phyloP scores from a whole-genome alignment of 2,329 filamentous ascomycete species.

The Fusarium sp. region DNA sequence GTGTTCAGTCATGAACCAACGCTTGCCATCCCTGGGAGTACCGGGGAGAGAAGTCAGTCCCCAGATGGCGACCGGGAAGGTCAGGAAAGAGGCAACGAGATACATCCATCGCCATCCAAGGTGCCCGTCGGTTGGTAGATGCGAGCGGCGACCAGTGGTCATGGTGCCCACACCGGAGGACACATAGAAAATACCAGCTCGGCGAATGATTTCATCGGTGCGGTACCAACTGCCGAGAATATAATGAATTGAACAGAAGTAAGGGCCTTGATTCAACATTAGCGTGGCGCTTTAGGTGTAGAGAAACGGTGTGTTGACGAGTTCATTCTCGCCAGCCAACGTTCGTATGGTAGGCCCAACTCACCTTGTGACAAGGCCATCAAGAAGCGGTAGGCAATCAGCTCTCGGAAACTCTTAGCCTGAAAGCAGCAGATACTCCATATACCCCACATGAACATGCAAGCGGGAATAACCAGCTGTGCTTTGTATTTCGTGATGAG shows the following conservation, averaged over 20 bases:
- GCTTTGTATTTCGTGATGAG: conserved; percentile 60
- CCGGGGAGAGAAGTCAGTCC: conserved; percentile 65
- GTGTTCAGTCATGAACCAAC: conserved; percentile 55
- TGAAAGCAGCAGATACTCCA: conserved; percentile 68
- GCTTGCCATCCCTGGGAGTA: conserved; percentile 57
- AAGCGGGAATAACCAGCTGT: conserved; percentile 62
- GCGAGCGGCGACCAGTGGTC: conserved; percentile 60
- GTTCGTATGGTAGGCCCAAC: not conserved
- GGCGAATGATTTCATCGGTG: conserved; percentile 58
- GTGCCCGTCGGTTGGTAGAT: conserved; percentile 55
- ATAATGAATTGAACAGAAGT: conserved; percentile 27
- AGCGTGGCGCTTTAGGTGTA: not conserved
- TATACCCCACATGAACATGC: conserved; percentile 66
- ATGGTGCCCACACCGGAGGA: conserved; percentile 63
- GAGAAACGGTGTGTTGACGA: not conserved
- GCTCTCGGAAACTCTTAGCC: conserved; percentile 59
- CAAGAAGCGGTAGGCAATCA: conserved; percentile 65
- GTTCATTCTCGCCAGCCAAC: not conserved
- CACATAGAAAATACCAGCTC: conserved; percentile 63
- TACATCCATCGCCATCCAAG: conserved; percentile 68
- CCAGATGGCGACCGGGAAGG: conserved; percentile 63
- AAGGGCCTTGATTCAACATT: conserved; percentile 47
- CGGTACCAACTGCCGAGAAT: conserved; percentile 54
- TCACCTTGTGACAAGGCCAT: conserved; percentile 58
- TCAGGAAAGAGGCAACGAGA: conserved; percentile 64